phyloP scores from a whole-genome alignment of 1,284 basidiomycete genomes.

The Volvariella volvacea region DNA sequence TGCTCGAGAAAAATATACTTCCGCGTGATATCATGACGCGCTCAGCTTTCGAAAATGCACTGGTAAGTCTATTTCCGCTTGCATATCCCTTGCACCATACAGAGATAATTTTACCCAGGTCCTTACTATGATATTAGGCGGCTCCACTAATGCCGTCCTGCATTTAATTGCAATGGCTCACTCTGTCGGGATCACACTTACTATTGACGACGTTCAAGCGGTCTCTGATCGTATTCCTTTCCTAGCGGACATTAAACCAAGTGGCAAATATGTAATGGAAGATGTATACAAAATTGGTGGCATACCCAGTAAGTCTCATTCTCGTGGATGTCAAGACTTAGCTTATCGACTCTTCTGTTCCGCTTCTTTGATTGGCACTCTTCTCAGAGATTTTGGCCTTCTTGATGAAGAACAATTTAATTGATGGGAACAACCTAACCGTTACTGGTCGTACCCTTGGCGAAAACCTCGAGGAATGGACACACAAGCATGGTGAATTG shows the following conservation, averaged over 20 bases:
- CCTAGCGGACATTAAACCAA: conserved; percentile 87
- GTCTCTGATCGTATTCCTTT: conserved; percentile 85
- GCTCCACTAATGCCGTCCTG: conserved; percentile 89
- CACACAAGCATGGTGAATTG: conserved; percentile 71
- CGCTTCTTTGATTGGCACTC: no score
- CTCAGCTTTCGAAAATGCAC: conserved; percentile 93
- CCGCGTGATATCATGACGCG: conserved; percentile 96
- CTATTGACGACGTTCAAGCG: conserved; percentile 81
- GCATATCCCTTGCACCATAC: conserved; percentile 9
- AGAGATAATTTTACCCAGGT: conserved; percentile 40
- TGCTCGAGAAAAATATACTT: conserved; percentile 88
- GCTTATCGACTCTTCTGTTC: no score
- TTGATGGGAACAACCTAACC: conserved; percentile 83
- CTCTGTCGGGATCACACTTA: conserved; percentile 77
- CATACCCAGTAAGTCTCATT: conserved; percentile 63
- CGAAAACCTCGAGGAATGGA: conserved; percentile 86
- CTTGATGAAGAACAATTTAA: conserved; percentile 74
- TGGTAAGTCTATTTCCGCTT: conserved; percentile 45
- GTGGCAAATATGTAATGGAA: conserved; percentile 88
- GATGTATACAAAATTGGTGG: conserved; percentile 87
- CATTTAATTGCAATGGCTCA: conserved; percentile 90
- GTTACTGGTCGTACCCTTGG: conserved; percentile 84
- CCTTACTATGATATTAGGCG: conserved; percentile 90
- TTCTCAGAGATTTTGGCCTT: conserved; percentile 72
- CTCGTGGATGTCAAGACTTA: conserved; percentile 1